These are phyloP conservation scores for Phaeosphaeria sp. DNA, from an alignment of 2,329 filamentous ascomycete genomes.

Conservation along the genomic window DNA sequence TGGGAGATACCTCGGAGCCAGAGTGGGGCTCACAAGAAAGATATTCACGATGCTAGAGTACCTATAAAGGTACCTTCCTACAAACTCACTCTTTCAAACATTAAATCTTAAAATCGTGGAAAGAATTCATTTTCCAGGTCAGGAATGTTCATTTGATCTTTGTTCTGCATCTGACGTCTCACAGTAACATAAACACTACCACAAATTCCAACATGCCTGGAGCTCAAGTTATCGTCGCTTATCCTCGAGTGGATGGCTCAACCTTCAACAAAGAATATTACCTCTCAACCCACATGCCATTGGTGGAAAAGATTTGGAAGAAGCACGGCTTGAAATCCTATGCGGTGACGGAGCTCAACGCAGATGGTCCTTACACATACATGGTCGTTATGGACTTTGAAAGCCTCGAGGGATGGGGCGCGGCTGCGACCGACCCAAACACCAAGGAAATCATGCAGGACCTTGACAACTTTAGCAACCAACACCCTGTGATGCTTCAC, in stretches of 20 bases:
- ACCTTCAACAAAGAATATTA: slow-evolving; percentile 60
- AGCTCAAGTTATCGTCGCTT: slow-evolving; percentile 41
- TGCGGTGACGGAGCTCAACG: slow-evolving; percentile 25
- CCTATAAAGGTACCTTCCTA: no score
- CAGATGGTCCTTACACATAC: slow-evolving; percentile 30
- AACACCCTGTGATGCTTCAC: slow-evolving; percentile 39
- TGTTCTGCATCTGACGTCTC: neutral
- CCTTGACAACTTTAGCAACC: slow-evolving; percentile 45
- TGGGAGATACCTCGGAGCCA: no score
- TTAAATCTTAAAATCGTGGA: no score
- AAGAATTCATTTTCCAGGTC: no score
- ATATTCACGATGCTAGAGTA: no score
- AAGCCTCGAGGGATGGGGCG: slow-evolving; percentile 26
- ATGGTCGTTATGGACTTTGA: slow-evolving; percentile 31
- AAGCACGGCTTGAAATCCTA: slow-evolving; percentile 47
- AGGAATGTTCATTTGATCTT: neutral
- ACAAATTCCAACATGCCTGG: slow-evolving; percentile 18
- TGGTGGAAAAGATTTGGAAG: slow-evolving; percentile 51
- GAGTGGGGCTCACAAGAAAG: no score
- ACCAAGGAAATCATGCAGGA: slow-evolving; percentile 47
- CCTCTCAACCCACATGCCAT: slow-evolving; percentile 54
- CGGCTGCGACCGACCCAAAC: slow-evolving; percentile 21
- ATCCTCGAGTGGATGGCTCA: slow-evolving; percentile 50
- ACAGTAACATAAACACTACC: neutral
- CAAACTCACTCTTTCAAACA: no score